Base-by-base conservation (phyloP, 2,329 filamentous ascomycete genomes). In the Tolypocladium cylindrosporum region DNA sequence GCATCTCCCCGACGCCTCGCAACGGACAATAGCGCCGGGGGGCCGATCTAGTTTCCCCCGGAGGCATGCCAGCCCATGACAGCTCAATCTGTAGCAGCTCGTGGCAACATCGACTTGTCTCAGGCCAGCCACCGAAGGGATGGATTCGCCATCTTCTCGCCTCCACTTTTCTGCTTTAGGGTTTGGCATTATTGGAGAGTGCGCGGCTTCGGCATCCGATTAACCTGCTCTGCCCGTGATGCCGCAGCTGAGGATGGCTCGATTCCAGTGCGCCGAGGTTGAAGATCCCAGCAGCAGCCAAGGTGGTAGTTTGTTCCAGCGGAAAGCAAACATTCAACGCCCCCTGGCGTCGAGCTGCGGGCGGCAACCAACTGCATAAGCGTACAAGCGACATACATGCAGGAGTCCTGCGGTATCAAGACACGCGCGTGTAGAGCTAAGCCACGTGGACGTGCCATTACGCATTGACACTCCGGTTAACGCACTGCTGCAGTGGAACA, bases 51-150 rank as follows among this genome's bases (percentile, higher is more conserved):
- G 52, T 40, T 41, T 11, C 27, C 21, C 39, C 42, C n/a, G 39
- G 31, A 34, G 31, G 27, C 31, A 55, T 45, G 54, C 54, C 54
- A 21, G 34, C 41, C 41, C 52, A 31, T 13, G 41, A 36, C 19
- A 43, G 36, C 55, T 42, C 48, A 42, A 42, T 57, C 55, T 57
- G 48, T 27, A 52, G 24, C 55, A 43, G 55, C 27, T 42, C 55
- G 40, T 57, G 55, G 55, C 55, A 52, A 51, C 43, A 40, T 52
- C 48, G 51, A 40, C 39, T 3, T 57, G 55, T 57, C 55, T 57
- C 39, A 53, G 55, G 7, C 40, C 48, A 50, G 54, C 41, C 42
- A 48, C 41, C 42, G 36, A 34, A 55, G 4, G 27, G 27, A 55
- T 55, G 54, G 54, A 40, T 50, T 55, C 54, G 42, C 42, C 54